Evolutionary conservation across 352 stramenopile species (phyloP).

Genomic region (Peronospora destructor): DNA sequence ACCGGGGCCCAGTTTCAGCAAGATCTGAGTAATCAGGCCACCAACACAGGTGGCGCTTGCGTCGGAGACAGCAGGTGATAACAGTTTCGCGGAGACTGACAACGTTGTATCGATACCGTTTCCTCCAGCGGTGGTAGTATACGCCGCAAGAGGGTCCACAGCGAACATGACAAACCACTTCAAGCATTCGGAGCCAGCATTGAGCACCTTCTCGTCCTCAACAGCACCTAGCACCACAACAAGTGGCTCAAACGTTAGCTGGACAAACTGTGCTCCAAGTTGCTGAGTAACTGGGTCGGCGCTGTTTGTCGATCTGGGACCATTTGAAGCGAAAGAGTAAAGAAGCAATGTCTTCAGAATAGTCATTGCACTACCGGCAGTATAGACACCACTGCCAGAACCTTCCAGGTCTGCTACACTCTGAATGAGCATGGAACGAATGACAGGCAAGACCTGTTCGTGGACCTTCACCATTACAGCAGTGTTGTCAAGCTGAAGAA

Average conservation of each 20-base stretch:
- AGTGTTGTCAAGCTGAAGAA: slow-evolving; percentile 56
- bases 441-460: slow-evolving; percentile 52
- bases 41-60: slow-evolving; percentile 65
- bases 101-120: slow-evolving; percentile 67
- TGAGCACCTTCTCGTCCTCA: slow-evolving; percentile 75
- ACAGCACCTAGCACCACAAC: slow-evolving; percentile 47
- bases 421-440: slow-evolving; percentile 53
- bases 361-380: slow-evolving; percentile 56
- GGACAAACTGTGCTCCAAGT: slow-evolving; percentile 57
- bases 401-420: slow-evolving; percentile 40
- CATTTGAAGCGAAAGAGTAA: slow-evolving; percentile 51
- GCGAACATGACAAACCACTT: slow-evolving; percentile 83
- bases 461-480: slow-evolving; percentile 55
- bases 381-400: slow-evolving; percentile 50
- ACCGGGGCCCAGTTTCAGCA: slow-evolving; percentile 56
- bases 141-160: slow-evolving; percentile 51
- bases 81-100: slow-evolving; percentile 56
- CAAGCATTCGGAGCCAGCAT: slow-evolving; percentile 65
- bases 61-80: slow-evolving; percentile 61
- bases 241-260: slow-evolving; percentile 68
- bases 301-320: slow-evolving; percentile 17
- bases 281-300: slow-evolving; percentile 32
- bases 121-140: slow-evolving; percentile 28
- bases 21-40: slow-evolving; percentile 73
- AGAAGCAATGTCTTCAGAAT: slow-evolving; percentile 70